Evolutionary conservation across 2,329 filamentous ascomycete species (phyloP).

Genomic region (Talaromyces sp.): DNA sequence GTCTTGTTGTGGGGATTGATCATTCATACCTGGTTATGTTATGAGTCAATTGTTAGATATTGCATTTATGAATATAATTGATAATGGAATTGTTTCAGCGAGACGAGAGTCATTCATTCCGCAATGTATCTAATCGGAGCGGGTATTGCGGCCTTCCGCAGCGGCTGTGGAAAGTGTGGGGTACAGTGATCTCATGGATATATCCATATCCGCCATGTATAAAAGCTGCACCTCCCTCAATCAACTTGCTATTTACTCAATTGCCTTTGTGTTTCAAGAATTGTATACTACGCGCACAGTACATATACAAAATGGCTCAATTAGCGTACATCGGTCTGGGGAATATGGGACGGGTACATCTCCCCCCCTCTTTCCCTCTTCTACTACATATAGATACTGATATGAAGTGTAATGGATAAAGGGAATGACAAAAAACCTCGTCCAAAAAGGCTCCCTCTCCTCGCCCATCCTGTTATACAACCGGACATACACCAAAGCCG

Average conservation of each 20-base stretch:
- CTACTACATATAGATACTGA: neutral
- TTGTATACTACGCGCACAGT: neutral
- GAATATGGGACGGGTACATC: conserved; percentile 29
- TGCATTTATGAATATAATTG: neutral
- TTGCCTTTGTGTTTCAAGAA: too few relatives aligned
- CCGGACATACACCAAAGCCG: conserved; percentile 66
- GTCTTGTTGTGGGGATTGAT: neutral
- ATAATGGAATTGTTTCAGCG: neutral
- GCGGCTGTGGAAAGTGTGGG: neutral
- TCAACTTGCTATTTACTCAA: neutral
- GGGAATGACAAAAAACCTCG: conserved; percentile 83
- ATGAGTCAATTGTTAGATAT: too few relatives aligned
- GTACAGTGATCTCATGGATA: conserved; percentile 1
- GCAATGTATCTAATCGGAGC: neutral
- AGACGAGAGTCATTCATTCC: neutral
- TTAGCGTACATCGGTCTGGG: conserved; percentile 28
- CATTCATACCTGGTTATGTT: too few relatives aligned
- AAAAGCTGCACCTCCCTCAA: neutral
- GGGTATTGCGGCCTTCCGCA: conserved; percentile 17
- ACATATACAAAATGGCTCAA: conserved; percentile 18
- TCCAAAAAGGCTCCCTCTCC: conserved; percentile 70
- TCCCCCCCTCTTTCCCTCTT: neutral
- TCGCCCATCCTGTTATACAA: conserved; percentile 78
- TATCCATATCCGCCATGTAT: conserved; percentile 5
- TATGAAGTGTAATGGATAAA: conserved; percentile 33